Conservation (phyloP, 2,329 filamentous ascomycete species). For the Colletotrichum trifolii region DNA sequence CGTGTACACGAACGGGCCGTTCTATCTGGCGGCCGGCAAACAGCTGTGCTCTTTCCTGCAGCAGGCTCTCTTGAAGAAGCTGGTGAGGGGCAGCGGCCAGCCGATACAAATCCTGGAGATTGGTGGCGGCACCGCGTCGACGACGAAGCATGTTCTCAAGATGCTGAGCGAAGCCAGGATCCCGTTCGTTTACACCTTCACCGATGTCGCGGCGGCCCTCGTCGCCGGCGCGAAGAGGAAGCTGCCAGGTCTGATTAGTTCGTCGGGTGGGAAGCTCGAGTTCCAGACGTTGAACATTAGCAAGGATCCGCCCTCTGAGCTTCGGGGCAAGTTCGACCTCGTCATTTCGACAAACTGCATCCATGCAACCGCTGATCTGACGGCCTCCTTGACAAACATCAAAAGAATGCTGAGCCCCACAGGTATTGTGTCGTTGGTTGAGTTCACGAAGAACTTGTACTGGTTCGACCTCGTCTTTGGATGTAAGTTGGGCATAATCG, state of each 20-base stretch:
- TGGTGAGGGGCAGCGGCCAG: background rate
- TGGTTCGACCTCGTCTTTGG: conserved; percentile 48
- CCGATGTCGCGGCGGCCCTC: conserved; percentile 51
- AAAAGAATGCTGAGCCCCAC: conserved; percentile 41
- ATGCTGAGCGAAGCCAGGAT: conserved; percentile 40
- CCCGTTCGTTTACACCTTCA: conserved; percentile 53
- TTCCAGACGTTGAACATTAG: conserved; percentile 46
- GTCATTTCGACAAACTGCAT: conserved; percentile 50
- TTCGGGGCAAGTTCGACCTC: conserved; percentile 42
- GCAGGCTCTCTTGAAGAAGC: conserved; percentile 34
- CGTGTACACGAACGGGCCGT: conserved; percentile 44
- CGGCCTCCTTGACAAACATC: conserved; percentile 26
- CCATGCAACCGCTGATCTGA: conserved; percentile 39
- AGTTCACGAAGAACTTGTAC: conserved; percentile 42
- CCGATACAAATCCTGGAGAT: conserved; percentile 51
- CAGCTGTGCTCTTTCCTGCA: conserved; percentile 7
- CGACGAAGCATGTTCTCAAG: conserved; percentile 46
- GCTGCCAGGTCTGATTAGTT: conserved; percentile 38
- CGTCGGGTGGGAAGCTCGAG: conserved; percentile 38
- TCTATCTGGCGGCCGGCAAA: conserved; percentile 2
- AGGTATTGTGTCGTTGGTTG: conserved; percentile 44
- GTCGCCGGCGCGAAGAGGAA: conserved; percentile 42
- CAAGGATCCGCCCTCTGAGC: conserved; percentile 35
- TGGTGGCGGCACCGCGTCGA: conserved; percentile 56
- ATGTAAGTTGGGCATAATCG: background rate